phyloP scores from a whole-genome alignment of 2,329 filamentous ascomycete species.

The Nigrospora sphaerica region DNA sequence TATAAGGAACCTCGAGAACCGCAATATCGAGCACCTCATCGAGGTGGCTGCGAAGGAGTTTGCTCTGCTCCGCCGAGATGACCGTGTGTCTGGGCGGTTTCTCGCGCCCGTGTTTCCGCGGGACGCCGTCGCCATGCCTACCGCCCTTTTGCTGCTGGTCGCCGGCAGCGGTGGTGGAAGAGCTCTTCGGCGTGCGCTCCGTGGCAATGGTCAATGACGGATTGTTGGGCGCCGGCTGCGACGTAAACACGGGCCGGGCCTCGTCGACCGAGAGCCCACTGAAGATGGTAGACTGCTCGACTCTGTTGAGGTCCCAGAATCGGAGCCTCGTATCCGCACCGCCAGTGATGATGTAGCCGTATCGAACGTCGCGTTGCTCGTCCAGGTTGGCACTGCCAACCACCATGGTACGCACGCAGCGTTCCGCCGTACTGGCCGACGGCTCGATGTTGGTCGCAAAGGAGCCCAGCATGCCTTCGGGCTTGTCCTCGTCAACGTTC shows the following conservation, averaged over 20 bases:
- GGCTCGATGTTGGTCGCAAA: conserved; percentile 72
- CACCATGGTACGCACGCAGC: conserved; percentile 68
- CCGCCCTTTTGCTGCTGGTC: conserved; percentile 18
- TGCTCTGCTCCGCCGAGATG: conserved; percentile 81
- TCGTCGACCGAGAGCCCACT: conserved; percentile 65
- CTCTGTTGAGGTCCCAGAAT: conserved; percentile 82
- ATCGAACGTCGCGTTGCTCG: conserved; percentile 63
- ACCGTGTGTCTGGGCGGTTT: conserved; percentile 69
- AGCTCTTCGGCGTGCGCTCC: conserved; percentile 47
- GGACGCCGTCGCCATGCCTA: conserved; percentile 19
- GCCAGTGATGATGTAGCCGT: conserved; percentile 79
- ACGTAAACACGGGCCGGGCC: conserved; percentile 64
- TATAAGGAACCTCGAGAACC: conserved; percentile 82
- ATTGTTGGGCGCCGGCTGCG: conserved; percentile 44
- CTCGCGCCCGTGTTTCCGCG: conserved; percentile 19
- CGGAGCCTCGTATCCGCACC: conserved; percentile 86
- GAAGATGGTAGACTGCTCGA: conserved; percentile 73
- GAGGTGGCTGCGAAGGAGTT: conserved; percentile 76
- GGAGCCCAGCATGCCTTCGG: conserved; percentile 78
- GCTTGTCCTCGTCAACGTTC: conserved; percentile 83
- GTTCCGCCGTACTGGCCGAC: conserved; percentile 42
- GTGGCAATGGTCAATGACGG: conserved; percentile 51
- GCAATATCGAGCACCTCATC: conserved; percentile 84
- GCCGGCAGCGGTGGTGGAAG: conserved; percentile 19
- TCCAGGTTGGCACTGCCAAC: conserved; percentile 65